Evolutionary conservation across 2,329 filamentous ascomycete species (phyloP), one percentile per base, ranked within the genome.

Genomic region (Kalmusia sp.): DNA sequence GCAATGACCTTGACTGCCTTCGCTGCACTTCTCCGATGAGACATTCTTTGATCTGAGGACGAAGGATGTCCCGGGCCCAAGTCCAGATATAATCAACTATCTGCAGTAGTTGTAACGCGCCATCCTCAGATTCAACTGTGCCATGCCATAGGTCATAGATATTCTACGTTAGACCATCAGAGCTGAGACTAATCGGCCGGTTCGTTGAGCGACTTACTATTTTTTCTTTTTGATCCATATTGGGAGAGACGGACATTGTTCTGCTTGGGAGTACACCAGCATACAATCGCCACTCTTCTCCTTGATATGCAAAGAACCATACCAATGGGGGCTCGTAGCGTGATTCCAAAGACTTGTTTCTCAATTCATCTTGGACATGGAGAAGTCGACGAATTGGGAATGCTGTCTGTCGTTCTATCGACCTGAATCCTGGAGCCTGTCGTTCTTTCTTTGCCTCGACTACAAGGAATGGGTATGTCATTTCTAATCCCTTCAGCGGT

Each of bases 131-230:
- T 19, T 59, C 40, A 19, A 64, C 54, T 5, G 53, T 64, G 1
- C 61, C 61, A 15, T 58, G 53, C 61, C 61, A 64, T 25, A 64
- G 37, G 21, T 64, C 57, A 19, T 58, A 64, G 15, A 64, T 38
- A 24, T 31, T 41, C 61, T 61, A 30, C 28, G 7, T 22, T 25
- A 25, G 17, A 14, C 7, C 14, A 24, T 38, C 34, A 15, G 12
- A 15, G 11, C 3, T 14, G 14, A 15, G 3, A 15, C 34, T 38
- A 4, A 9, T 15, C 3, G 3, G 34, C 6, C 4, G 17, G 3
- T 15, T 11, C 22, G n/a, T n/a, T n/a, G n/a, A n/a, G n/a, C n/a
- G 15, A 31, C 40, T 44, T 30, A 44, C 40, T 6, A 28, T 14
- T 5, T 30, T 31, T 19, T 28, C 40, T 8, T 44, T 44, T n/a